Evolutionary conservation across 371 early-diverging fungal genomes (phyloP), one percentile per base, ranked within the genome.

Genomic region (Circinella minor): DNA sequence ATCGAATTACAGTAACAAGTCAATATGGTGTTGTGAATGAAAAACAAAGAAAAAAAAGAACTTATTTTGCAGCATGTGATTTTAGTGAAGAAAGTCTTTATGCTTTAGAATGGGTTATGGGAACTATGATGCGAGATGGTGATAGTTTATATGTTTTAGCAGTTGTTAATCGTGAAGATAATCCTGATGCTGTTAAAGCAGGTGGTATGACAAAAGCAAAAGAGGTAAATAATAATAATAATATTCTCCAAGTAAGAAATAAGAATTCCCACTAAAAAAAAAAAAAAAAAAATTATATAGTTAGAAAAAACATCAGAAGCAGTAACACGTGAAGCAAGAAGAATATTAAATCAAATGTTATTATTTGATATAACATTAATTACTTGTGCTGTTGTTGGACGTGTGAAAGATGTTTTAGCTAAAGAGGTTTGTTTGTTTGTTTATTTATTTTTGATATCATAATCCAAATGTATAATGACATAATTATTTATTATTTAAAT

Each of bases 31-130:
- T 48, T 38, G 67, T 36, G 65, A 38, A 60, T 38, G 60, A n/a
- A 54, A 62, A 38, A 46, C 60, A 14, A 55, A n/a, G 65, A 20
- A 66, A 57, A n/a, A 49, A 65, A 3, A 63, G 80, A 51, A 57
- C 69, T 0, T 84, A 84, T 63, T 46, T 84, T 1, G 77, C 82
- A 9, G 82, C 82, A 2, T 81, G 81, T 61, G 82, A 84, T 71
- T 81, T 81, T 63, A 79, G 82, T 65, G 74, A 76, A 5, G 82
- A 80, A 67, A 82, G 82, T 57, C 63, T 74, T 36, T 71, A 75
- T 59, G 81, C 82, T 4, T 74, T 85, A n/a, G 87, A 89, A 63
- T 89, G 89, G 89, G 80, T 86, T 1, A 78, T 85, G 71, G 84
- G 82, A 0, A 89, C 89, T 0, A 82, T 87, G 64, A 78, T 89